Conservation (phyloP, 2,329 filamentous ascomycete genomes). For the Fusarium virguliforme region DNA sequence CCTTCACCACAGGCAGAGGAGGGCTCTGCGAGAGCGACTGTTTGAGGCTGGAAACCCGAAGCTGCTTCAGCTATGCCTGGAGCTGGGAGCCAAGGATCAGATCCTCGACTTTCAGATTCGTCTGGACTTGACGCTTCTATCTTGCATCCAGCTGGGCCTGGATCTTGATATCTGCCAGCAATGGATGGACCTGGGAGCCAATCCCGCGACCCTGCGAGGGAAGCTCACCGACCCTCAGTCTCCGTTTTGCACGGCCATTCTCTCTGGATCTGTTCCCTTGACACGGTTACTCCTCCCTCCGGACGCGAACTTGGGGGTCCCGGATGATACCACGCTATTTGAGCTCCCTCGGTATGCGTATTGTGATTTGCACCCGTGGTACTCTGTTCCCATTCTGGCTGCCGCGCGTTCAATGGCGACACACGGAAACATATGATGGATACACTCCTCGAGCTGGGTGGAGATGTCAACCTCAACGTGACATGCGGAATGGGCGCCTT, state of each 20-base stretch:
- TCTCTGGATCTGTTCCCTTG: neutral
- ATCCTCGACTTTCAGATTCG: neutral
- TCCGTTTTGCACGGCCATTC: neutral
- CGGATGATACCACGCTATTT: neutral
- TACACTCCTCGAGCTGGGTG: neutral
- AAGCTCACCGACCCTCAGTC: neutral
- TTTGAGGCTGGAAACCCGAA: neutral
- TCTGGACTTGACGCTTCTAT: neutral
- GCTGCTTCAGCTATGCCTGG: neutral
- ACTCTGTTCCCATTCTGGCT: neutral
- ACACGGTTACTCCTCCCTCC: neutral
- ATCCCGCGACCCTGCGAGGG: neutral
- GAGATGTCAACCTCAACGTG: neutral
- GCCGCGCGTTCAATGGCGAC: neutral
- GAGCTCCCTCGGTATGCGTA: slow-evolving; percentile 2
- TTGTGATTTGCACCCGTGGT: neutral
- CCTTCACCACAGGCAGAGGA: neutral
- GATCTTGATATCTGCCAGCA: neutral
- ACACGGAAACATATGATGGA: neutral
- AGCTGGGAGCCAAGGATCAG: neutral
- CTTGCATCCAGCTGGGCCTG: neutral
- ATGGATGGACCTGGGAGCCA: neutral
- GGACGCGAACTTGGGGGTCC: neutral
- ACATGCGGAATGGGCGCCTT: neutral
- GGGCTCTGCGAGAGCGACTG: neutral